These are phyloP conservation scores for Leccinum boreale DNA, from an alignment of 768 basidiomycete genomes.

Conservation along the genomic window DNA sequence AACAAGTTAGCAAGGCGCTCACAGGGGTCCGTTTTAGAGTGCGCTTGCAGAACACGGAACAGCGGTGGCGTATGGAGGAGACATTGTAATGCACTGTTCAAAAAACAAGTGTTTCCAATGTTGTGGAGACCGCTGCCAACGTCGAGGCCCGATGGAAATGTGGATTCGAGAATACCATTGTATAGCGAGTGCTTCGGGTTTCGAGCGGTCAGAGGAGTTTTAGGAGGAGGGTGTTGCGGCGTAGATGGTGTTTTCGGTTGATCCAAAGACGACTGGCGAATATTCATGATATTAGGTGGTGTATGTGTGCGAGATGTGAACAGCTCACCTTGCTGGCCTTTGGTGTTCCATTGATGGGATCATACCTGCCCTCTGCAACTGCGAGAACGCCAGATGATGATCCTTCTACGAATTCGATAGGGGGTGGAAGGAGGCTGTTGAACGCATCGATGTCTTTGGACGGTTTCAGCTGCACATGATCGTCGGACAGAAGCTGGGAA, in stretches of 20 bases:
- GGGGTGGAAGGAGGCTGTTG: constrained; percentile 75
- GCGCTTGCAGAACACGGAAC: constrained; percentile 53
- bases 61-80: constrained; percentile 91
- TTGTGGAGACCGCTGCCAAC: constrained; percentile 73
- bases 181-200: constrained; percentile 41
- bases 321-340: constrained; percentile 49
- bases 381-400: constrained; percentile 75
- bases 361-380: constrained; percentile 72
- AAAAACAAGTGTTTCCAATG: constrained; percentile 91
- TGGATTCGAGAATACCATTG: constrained; percentile 51
- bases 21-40: constrained; percentile 56
- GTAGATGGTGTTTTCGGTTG: constrained; percentile 24
- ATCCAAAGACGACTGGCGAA: constrained; percentile 14
- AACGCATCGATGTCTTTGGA: constrained; percentile 71
- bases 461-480: constrained; percentile 56
- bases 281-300: constrained; percentile 1
- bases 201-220: constrained; percentile 24
- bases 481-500: constrained; percentile 47
- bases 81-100: constrained; percentile 93
- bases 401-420: constrained; percentile 80
- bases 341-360: constrained; percentile 73
- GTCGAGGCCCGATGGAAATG: constrained; percentile 54
- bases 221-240: constrained; percentile 27
- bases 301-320: background rate
- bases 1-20: constrained; percentile 30